These are phyloP conservation scores for Monosporozyma aquatica DNA, from an alignment of 805 yeast genomes.

Conservation along the genomic window DNA sequence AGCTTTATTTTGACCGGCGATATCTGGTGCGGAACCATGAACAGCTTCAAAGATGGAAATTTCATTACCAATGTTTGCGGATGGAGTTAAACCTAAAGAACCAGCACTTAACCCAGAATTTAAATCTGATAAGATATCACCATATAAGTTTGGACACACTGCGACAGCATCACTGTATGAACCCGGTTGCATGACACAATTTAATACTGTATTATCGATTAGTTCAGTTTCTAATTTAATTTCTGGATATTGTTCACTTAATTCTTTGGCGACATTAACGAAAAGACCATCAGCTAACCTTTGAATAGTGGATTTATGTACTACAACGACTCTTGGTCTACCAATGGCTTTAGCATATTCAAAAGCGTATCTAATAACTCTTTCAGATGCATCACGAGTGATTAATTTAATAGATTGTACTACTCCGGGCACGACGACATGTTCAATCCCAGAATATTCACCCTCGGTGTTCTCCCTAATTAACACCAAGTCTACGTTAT, in stretches of 20 bases:
- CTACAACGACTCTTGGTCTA: slow-evolving; percentile 85
- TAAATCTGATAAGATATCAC: slow-evolving; percentile 97
- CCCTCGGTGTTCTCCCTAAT: slow-evolving; percentile 99
- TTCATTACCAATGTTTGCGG: slow-evolving; percentile 98
- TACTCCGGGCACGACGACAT: slow-evolving; percentile 95
- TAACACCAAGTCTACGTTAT: slow-evolving; percentile 84
- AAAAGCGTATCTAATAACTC: slow-evolving; percentile 93
- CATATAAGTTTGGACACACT: slow-evolving; percentile 99
- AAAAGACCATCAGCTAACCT: slow-evolving; percentile 96
- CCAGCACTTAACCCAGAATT: slow-evolving; percentile 92
- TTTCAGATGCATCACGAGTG: slow-evolving; percentile 92
- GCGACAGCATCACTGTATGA: slow-evolving; percentile 79
- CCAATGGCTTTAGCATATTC: slow-evolving; percentile 87
- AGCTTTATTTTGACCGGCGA: slow-evolving; percentile 97
- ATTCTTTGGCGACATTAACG: slow-evolving; percentile 81
- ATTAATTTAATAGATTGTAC: slow-evolving; percentile 96
- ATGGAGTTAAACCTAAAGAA: slow-evolving; percentile 97
- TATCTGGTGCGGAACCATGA: slow-evolving; percentile 99
- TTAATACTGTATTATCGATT: slow-evolving; percentile 91
- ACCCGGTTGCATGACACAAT: slow-evolving; percentile 77
- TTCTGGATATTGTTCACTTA: slow-evolving; percentile 88
- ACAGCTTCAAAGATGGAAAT: slow-evolving; percentile 98
- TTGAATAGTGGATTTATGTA: slow-evolving; percentile 98
- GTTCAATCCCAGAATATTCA: slow-evolving; percentile 99
- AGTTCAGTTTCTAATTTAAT: slow-evolving; percentile 75